Conservation (phyloP, 1,284 basidiomycete species). For the Tilletiopsis washingtonensis region DNA sequence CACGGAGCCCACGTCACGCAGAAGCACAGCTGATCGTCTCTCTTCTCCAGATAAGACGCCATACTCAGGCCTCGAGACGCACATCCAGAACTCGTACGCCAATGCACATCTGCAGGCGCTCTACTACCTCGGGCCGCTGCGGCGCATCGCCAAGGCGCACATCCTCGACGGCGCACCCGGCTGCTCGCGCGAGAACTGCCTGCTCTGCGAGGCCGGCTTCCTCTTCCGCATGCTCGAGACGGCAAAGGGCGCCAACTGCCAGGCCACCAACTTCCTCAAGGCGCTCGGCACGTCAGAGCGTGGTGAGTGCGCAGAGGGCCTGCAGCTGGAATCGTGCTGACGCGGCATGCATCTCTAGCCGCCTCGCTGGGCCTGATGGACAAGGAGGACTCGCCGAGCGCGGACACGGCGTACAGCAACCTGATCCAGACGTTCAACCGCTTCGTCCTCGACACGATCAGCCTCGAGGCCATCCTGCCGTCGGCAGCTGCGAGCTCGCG, state of each 20-base stretch:
- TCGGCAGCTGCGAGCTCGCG: no score
- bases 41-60: constrained; percentile 55
- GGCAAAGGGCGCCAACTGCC: constrained; percentile 86
- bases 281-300: constrained; percentile 69
- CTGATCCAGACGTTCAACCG: constrained; percentile 92
- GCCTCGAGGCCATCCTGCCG: constrained; percentile 20
- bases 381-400: constrained; percentile 59
- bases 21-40: not conserved
- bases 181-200: constrained; percentile 80
- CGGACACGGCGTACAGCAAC: constrained; percentile 63
- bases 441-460: constrained; percentile 66
- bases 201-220: constrained; percentile 93
- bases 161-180: constrained; percentile 61
- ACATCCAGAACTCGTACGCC: constrained; percentile 95
- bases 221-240: constrained; percentile 92
- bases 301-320: no score
- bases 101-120: constrained; percentile 85
- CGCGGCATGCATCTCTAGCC: constrained; percentile 47
- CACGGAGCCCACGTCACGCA: not conserved
- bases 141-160: constrained; percentile 78
- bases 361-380: constrained; percentile 84
- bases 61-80: constrained; percentile 89
- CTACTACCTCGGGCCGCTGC: constrained; percentile 72
- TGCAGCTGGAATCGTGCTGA: not conserved
- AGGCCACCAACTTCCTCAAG: constrained; percentile 91